Percentiles rank a stretch among this genome's conserved stretches.
Evolutionary conservation across 2,329 filamentous ascomycete species (phyloP).

Genomic region (Escovopsis weberi): DNA sequence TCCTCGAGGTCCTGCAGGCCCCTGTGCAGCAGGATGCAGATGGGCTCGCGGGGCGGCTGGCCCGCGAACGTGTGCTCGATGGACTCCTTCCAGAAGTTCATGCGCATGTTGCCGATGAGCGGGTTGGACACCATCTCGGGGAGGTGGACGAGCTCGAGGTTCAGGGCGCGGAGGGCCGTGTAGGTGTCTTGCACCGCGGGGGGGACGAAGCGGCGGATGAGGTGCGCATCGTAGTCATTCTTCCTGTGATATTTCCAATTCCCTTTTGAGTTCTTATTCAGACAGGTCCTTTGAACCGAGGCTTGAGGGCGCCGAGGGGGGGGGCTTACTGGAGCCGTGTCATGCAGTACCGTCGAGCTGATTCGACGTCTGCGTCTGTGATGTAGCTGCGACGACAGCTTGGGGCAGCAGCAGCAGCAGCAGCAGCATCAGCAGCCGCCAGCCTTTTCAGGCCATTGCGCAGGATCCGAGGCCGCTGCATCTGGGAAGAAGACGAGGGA

Average conservation of each 20-base stretch:
- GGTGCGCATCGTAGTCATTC: slow-evolving; percentile 78
- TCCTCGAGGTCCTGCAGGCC: slow-evolving; percentile 49
- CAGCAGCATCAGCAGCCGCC: slow-evolving; percentile 8
- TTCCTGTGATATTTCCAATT: slow-evolving; percentile 36
- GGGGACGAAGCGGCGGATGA: slow-evolving; percentile 76
- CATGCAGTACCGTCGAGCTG: slow-evolving; percentile 39
- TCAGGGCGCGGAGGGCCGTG: slow-evolving; percentile 79
- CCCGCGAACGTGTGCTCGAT: slow-evolving; percentile 65
- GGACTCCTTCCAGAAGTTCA: slow-evolving; percentile 90
- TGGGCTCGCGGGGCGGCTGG: slow-evolving; percentile 74
- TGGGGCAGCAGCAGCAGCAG: slow-evolving; percentile 9
- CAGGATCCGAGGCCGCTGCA: slow-evolving; percentile 24
- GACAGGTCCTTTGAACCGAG: too few species aligned
- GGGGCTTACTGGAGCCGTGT: slow-evolving; percentile 33
- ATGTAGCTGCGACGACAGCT: slow-evolving; percentile 26
- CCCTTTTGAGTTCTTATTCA: too few species aligned
- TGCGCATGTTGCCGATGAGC: slow-evolving; percentile 74
- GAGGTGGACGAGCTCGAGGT: slow-evolving; percentile 79
- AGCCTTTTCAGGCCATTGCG: slow-evolving; percentile 26
- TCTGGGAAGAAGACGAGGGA: slow-evolving; percentile 10
- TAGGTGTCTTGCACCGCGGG: slow-evolving; percentile 64
- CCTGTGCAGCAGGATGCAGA: slow-evolving; percentile 68
- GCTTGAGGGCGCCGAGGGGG: not conserved
- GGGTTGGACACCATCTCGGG: slow-evolving; percentile 80
- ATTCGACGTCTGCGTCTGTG: slow-evolving; percentile 36